phyloP scores from a whole-genome alignment of 768 basidiomycete species.

The Hypholoma sublateritium region DNA sequence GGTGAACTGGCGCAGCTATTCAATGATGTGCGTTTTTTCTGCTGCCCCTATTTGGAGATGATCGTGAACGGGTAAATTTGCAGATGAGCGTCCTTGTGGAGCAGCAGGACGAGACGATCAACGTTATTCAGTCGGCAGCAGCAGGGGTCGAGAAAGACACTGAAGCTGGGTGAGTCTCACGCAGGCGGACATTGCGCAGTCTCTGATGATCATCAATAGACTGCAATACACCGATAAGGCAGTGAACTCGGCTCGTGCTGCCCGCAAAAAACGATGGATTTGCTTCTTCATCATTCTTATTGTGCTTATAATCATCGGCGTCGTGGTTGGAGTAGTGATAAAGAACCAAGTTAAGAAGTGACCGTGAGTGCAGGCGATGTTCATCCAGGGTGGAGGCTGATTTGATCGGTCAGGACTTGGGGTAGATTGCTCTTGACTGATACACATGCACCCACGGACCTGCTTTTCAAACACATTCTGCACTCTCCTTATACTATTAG shows the following conservation, averaged over 20 bases:
- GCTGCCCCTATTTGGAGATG: too few species aligned
- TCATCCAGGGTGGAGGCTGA: neutral
- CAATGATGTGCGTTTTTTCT: conserved; percentile 71
- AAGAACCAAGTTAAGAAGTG: conserved; percentile 36
- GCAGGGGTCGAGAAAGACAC: conserved; percentile 76
- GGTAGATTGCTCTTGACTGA: conserved; percentile 9
- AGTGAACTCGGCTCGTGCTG: conserved; percentile 80
- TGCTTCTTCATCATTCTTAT: conserved; percentile 80
- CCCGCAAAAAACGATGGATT: conserved; percentile 96
- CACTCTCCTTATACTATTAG: conserved; percentile 5
- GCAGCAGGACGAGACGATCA: conserved; percentile 89
- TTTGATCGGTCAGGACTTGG: conserved; percentile 1
- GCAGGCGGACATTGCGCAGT: neutral
- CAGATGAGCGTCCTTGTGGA: conserved; percentile 95
- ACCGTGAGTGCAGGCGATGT: conserved; percentile 24
- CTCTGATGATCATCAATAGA: conserved; percentile 36
- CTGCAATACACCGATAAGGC: conserved; percentile 84
- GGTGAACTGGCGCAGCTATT: conserved; percentile 93
- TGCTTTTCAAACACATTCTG: neutral
- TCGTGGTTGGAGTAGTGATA: conserved; percentile 60
- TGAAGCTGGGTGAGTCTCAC: conserved; percentile 68
- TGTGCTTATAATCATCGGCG: conserved; percentile 63
- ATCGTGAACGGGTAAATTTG: conserved; percentile 21
- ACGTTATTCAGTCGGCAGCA: conserved; percentile 79
- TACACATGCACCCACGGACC: conserved; percentile 13